Evolutionary conservation across 768 basidiomycete genomes (phyloP).

Genomic region (Suillus placidus): DNA sequence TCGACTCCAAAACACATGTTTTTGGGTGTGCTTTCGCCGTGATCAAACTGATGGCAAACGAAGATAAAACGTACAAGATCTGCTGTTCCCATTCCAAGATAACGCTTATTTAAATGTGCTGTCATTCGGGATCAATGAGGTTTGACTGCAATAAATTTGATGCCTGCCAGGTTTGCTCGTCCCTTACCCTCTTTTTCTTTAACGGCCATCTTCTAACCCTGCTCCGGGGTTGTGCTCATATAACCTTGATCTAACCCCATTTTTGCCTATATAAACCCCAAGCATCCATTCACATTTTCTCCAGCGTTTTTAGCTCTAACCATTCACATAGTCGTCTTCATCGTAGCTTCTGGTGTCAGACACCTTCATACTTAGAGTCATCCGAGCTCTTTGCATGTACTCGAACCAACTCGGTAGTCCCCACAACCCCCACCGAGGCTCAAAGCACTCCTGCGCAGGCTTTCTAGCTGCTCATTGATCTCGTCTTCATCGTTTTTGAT

Average conservation of each 20-base stretch:
- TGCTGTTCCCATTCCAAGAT: not conserved
- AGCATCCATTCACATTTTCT: not conserved
- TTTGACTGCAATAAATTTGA: not conserved
- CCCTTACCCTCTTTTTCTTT: slow-evolving; percentile 24
- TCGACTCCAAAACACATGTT: slow-evolving; percentile 8
- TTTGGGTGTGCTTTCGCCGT: not conserved
- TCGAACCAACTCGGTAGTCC: slow-evolving; percentile 89
- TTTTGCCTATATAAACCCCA: slow-evolving; percentile 32
- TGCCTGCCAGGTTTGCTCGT: not conserved
- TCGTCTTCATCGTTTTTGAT: slow-evolving; percentile 28
- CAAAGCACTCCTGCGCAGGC: slow-evolving; percentile 77
- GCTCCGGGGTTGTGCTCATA: slow-evolving; percentile 8
- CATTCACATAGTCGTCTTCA: not conserved
- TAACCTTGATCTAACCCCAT: slow-evolving; percentile 17
- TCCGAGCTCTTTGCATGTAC: slow-evolving; percentile 80
- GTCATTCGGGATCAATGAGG: slow-evolving; percentile 5
- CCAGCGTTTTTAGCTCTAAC: slow-evolving; percentile 3
- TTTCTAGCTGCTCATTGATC: slow-evolving; percentile 54
- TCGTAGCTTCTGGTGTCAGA: slow-evolving; percentile 15
- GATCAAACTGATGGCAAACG: too few species aligned
- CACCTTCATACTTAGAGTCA: slow-evolving; percentile 26
- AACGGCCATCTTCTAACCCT: slow-evolving; percentile 14
- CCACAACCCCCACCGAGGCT: slow-evolving; percentile 88
- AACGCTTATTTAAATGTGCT: slow-evolving; percentile 1
- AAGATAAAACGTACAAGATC: slow-evolving; percentile 6